Base-by-base conservation (phyloP, 352 stramenopile species). In the Phytophthora hibernalis region DNA sequence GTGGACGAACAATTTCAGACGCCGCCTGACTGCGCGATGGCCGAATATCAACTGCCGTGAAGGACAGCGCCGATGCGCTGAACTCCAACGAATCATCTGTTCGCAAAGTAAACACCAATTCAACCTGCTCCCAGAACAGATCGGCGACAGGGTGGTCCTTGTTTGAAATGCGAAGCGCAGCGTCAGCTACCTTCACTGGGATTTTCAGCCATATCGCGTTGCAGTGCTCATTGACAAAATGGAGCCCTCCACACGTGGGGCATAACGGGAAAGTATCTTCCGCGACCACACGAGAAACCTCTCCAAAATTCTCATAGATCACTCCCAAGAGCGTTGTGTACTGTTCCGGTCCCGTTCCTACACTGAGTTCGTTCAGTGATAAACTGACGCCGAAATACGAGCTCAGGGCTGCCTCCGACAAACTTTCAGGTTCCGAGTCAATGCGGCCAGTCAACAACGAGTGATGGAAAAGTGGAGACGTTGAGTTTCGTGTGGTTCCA, bases 261-360 rank as follows among this genome's bases (percentile, higher is more conserved):
- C 89, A 96, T 1, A 90, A 16, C 8, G 87, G 82, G 66, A 88
- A 96, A 0, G 83, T 91, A 31, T 96, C 85, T 80, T 95, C 89
- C 31, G 87, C 71, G 1, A 96, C 83, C 49, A 89, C 76, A 20
- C 71, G 82, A 2, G 84, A 90, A 8, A 87, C 69, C 68, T 96
- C 89, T 38, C 88, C 85, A 70, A 96, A 94, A 44, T 96, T 96
- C 48, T 96, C 89, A 51, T 89, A 95, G 24, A 95, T 92, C 51
- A 91, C 81, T n/a, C 84, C 87, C 30, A 95, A 63, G 9, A 95
- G 67, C 7, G 77, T 88, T 15, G 55, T 72, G 58, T 95, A 96
- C 60, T 95, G 85, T 26, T 90, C 76, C 16, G 72, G 62, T 0
- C 61, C 79, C 13, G 82, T 72, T 21, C 80, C 80, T 21, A 96